Conservation (phyloP, 345 rosid genomes). For the Euphorbia peplus region DNA sequence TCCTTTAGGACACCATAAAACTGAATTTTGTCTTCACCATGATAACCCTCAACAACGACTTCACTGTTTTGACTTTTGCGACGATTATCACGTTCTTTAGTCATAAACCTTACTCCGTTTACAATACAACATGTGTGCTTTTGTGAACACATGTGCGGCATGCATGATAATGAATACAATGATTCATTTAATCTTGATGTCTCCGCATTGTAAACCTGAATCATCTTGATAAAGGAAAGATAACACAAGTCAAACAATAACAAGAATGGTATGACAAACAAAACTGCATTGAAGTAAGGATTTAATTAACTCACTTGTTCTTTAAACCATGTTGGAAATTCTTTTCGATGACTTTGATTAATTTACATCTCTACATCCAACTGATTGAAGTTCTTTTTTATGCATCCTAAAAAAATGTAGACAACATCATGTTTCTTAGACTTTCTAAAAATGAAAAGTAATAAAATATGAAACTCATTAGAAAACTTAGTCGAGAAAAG, state of each 20-base stretch:
- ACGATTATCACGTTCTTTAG: neutral
- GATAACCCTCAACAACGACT: neutral
- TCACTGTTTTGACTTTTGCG: neutral
- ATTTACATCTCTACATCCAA: too few species aligned
- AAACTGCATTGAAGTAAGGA: neutral
- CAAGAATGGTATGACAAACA: too few species aligned
- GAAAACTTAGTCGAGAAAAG: neutral
- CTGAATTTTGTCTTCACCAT: too few species aligned
- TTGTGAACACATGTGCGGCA: neutral
- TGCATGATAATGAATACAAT: neutral
- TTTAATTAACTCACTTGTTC: neutral
- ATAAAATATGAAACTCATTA: neutral
- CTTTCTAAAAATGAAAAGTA: neutral
- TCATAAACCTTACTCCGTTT: neutral
- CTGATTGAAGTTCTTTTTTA: neutral
- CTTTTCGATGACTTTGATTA: neutral
- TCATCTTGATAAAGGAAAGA: neutral
- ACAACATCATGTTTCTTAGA: neutral
- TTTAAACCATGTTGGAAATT: neutral
- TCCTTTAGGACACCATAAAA: too few species aligned
- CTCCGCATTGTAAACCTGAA: neutral
- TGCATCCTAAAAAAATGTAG: neutral
- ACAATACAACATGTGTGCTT: neutral
- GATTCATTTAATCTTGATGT: neutral
- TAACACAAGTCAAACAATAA: neutral